Base-by-base conservation (phyloP, 129 eudicot genomes). In the Erigeron canadensis region DNA sequence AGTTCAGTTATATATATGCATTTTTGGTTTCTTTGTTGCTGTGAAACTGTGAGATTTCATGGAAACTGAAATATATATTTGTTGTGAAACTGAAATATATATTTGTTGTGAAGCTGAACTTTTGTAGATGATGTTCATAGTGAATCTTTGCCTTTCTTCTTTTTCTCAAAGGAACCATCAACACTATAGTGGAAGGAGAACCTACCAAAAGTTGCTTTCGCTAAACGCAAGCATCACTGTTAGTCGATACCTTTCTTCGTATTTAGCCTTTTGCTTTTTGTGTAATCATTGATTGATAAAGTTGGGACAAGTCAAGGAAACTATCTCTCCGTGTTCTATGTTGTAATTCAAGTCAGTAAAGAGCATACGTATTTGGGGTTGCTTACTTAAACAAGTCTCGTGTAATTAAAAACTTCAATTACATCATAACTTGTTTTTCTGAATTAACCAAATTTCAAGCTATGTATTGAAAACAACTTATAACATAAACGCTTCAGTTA, bases 211-310 rank as follows among this genome's bases (percentile, higher is more conserved):
- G 74, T 70, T 75, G 86, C 86, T 81, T 85, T 80, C 70, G 73
- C 73, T 73, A 46, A 63, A 85, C 82, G 86, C 90, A 85, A 81
- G 86, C 90, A 42, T 61, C 57, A 77, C 58, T 75, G 63, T 56
- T 61, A 74, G 44, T 77, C 67, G 83, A 70, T 70, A 75, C 77
- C 77, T 80, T 81, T 80, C 71, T 64, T 72, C 40, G 55, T 53
- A 19, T 42, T 55, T 40, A 79, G 73, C 63, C 55, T 51, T n/a
- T 51, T 39, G 8, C 63, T 73, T 65, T 73, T 75, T 34, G n/a
- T 22, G 47, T 71, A 57, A 67, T 75, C 77, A 56, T 74, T 39
- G 69, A 65, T 45, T 37, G 21, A 44, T 51, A 54, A 61, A 67
- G 70, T 15, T 19, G 58, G 10, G 45, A 8, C 43, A 7, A 17